Evolutionary conservation across 495 filamentous ascomycete genomes (phyloP).

Genomic region (Podospora sp.): DNA sequence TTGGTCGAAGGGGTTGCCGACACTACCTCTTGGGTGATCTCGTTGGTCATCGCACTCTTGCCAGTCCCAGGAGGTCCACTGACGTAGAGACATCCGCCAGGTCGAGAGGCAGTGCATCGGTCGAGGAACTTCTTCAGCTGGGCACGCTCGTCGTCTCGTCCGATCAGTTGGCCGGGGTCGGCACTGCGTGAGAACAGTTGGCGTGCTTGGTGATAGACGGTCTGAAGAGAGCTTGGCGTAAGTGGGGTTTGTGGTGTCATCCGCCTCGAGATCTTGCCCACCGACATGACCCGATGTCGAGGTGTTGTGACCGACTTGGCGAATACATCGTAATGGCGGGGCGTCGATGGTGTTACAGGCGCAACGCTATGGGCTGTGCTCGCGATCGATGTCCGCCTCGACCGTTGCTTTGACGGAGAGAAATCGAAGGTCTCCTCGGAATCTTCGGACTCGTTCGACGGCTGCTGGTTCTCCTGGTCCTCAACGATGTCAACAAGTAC

Average conservation of each 20-base stretch:
- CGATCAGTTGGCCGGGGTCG: slow-evolving; percentile 74
- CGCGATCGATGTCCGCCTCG: slow-evolving; percentile 12
- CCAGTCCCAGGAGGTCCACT: slow-evolving; percentile 95
- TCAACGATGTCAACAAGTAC: slow-evolving; percentile 39
- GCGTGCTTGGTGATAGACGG: slow-evolving; percentile 84
- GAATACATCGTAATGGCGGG: slow-evolving; percentile 58
- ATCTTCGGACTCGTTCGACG: slow-evolving; percentile 18
- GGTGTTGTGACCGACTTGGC: slow-evolving; percentile 48
- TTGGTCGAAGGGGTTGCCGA: slow-evolving; percentile 55
- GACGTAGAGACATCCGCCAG: slow-evolving; percentile 89
- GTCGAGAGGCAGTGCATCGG: slow-evolving; percentile 57
- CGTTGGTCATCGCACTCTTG: slow-evolving; percentile 88
- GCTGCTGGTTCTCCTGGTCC: slow-evolving; percentile 36
- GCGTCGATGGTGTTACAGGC: slow-evolving; percentile 67
- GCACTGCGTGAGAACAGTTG: slow-evolving; percentile 81
- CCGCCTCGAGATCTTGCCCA: slow-evolving; percentile 53
- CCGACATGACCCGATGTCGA: slow-evolving; percentile 53
- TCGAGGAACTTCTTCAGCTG: slow-evolving; percentile 72
- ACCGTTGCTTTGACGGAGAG: slow-evolving; percentile 34
- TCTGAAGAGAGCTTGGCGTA: slow-evolving; percentile 64
- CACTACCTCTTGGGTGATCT: slow-evolving; percentile 65
- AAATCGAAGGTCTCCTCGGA: slow-evolving; percentile 25
- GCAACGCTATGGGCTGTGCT: slow-evolving; percentile 25
- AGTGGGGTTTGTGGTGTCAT: slow-evolving; percentile 62
- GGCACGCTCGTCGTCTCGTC: slow-evolving; percentile 76